Percentiles rank a stretch among this genome's conserved stretches.
phyloP scores from a whole-genome alignment of 2,329 filamentous ascomycete genomes.

The Calonectria multiphialidica region DNA sequence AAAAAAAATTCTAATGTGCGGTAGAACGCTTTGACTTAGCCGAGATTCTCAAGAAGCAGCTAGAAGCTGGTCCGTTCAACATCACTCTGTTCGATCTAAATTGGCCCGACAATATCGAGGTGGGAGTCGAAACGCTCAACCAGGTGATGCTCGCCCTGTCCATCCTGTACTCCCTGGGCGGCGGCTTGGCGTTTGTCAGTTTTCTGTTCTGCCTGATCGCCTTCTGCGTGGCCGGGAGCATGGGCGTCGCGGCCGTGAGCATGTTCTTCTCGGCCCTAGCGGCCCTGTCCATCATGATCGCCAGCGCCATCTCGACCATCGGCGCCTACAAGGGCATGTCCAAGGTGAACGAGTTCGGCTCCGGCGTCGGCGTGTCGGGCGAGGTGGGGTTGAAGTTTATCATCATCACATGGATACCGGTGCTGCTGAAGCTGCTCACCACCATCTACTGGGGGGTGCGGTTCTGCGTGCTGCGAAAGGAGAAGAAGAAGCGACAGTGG shows the following conservation, averaged over 20 bases:
- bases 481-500: conserved; percentile 12
- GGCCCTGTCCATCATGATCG: background rate
- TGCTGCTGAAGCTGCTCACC: background rate
- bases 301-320: conserved; percentile 4
- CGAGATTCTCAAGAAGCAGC: background rate
- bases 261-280: background rate
- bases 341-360: background rate
- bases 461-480: background rate
- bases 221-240: background rate
- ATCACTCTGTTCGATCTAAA: background rate
- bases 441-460: background rate
- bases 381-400: conserved; percentile 2
- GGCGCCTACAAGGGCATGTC: conserved; percentile 7
- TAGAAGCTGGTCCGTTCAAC: background rate
- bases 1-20: background rate
- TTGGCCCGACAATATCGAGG: conserved; percentile 3
- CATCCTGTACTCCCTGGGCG: background rate
- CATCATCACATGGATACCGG: conserved; percentile 8
- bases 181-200: background rate
- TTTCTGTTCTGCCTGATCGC: background rate
- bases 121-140: conserved; percentile 8
- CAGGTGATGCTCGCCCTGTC: background rate
- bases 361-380: conserved; percentile 3
- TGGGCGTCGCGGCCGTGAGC: conserved; percentile 2
- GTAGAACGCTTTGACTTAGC: conserved; percentile 10